These are phyloP conservation scores for Oryza glumipatula DNA, from an alignment of 176 grass and related monocot species.

Conservation along the genomic window DNA sequence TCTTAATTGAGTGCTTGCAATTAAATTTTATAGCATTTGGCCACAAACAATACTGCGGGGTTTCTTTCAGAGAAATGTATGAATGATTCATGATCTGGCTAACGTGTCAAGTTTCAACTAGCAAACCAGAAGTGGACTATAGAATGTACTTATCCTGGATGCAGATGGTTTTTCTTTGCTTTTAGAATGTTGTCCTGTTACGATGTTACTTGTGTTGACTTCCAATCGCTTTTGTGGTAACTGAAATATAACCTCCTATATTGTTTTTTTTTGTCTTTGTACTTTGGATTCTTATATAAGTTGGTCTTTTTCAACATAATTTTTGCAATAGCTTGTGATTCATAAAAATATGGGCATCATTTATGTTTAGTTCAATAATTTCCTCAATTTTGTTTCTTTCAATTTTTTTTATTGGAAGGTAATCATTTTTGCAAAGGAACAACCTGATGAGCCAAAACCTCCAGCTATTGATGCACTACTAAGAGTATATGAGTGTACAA, in stretches of 20 bases:
- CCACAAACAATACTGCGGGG: neutral
- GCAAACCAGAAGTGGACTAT: neutral
- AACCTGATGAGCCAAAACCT: constrained; percentile 48
- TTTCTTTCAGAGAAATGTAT: neutral
- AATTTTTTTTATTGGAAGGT: constrained; percentile 38
- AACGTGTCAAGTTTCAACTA: constrained; percentile 1
- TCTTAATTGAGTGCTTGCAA: neutral
- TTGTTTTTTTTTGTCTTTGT: neutral
- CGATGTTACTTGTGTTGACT: neutral
- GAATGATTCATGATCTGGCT: neutral
- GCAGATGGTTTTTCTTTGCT: neutral
- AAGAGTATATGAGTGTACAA: constrained; percentile 46
- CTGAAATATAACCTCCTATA: neutral
- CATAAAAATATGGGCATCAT: neutral
- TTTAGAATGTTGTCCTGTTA: neutral
- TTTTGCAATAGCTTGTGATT: neutral
- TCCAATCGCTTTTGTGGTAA: neutral
- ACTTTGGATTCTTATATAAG: neutral
- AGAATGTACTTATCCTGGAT: constrained; percentile 3
- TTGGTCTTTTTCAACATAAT: neutral
- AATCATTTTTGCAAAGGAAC: constrained; percentile 58
- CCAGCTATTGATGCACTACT: constrained; percentile 57
- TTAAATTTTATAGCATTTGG: neutral
- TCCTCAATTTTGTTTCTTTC: constrained; percentile 18
- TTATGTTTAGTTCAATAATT: constrained; percentile 15